phyloP scores from a whole-genome alignment of 129 eudicot species.

The Cynara cardunculus region DNA sequence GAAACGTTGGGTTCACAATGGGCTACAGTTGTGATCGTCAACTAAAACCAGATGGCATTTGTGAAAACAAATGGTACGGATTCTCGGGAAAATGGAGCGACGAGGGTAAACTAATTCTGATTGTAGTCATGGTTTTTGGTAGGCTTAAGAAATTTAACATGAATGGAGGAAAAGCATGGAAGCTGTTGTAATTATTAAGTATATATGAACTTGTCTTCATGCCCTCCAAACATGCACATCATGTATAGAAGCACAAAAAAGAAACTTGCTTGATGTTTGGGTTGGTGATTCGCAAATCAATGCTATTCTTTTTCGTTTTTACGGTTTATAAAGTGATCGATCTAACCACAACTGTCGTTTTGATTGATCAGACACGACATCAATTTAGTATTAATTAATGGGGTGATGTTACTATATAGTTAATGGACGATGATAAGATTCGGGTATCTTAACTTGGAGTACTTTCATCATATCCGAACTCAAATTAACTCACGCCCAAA shows the following conservation, averaged over 20 bases:
- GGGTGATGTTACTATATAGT: too few relatives aligned
- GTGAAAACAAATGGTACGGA: constrained; percentile 68
- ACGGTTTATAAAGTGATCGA: background rate
- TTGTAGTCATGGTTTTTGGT: constrained; percentile 81
- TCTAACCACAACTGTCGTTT: background rate
- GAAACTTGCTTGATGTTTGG: background rate
- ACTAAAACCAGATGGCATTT: constrained; percentile 35
- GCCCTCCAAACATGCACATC: constrained; percentile 6
- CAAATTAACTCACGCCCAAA: too few relatives aligned
- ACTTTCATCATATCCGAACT: too few relatives aligned
- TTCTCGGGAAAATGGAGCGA: constrained; percentile 83
- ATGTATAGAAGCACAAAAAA: background rate
- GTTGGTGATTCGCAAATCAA: background rate
- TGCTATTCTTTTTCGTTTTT: background rate
- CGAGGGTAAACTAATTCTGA: constrained; percentile 54
- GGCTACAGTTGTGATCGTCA: constrained; percentile 71
- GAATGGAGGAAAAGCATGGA: constrained; percentile 85
- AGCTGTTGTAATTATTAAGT: constrained; percentile 41
- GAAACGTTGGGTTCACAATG: constrained; percentile 81
- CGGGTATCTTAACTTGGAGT: background rate
- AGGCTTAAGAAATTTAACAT: constrained; percentile 78
- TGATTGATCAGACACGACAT: too few relatives aligned
- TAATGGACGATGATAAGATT: background rate
- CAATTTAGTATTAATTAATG: too few relatives aligned
- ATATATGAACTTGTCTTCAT: background rate